Percentiles rank a stretch among this genome's conserved stretches.
phyloP scores from a whole-genome alignment of 441 rosid species.

The Erodium moschatum region DNA sequence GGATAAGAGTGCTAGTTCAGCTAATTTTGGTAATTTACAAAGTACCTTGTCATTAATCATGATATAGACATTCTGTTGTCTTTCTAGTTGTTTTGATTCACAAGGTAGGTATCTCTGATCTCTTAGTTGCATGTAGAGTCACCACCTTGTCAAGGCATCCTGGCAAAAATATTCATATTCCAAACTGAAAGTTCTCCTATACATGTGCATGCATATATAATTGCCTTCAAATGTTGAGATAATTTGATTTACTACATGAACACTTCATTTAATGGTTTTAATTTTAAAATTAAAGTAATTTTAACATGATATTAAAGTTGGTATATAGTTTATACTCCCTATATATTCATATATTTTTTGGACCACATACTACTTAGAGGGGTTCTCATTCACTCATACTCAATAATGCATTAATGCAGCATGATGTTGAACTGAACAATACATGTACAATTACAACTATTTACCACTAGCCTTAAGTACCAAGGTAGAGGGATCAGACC shows the following conservation, averaged over 20 bases:
- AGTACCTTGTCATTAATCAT: background rate
- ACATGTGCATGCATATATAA: background rate
- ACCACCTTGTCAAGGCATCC: background rate
- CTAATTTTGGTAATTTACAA: background rate
- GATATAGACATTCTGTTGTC: background rate
- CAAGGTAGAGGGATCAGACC: background rate
- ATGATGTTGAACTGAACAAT: no score
- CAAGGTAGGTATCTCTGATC: background rate
- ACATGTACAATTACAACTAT: no score
- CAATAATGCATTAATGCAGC: background rate
- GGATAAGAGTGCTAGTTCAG: no score
- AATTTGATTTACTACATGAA: no score
- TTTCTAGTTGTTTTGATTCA: constrained; percentile 1
- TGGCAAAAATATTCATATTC: background rate
- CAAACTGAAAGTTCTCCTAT: constrained; percentile 6
- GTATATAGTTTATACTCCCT: no score
- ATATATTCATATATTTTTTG: no score
- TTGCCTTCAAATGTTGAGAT: background rate
- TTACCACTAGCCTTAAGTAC: background rate
- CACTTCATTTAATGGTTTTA: no score
- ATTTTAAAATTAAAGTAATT: no score
- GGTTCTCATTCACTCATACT: background rate
- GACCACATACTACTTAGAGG: background rate
- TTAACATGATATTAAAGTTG: no score
- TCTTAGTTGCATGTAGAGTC: constrained; percentile 8